phyloP scores from a whole-genome alignment of 345 rosid species.

The Gossypium ekmanianum region DNA sequence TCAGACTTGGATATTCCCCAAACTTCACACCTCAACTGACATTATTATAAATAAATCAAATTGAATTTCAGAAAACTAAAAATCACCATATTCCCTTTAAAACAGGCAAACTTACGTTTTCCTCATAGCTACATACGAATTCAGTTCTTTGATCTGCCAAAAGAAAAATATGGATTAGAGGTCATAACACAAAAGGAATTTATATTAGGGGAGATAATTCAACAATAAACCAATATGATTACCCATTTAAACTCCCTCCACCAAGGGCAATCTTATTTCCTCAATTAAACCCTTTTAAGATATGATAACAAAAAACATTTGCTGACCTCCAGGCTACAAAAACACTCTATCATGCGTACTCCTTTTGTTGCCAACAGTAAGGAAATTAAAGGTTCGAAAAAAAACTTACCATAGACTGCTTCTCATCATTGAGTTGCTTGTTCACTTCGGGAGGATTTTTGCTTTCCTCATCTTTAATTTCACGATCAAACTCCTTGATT shows the following conservation, averaged over 20 bases:
- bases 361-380: neutral
- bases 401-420: conserved; percentile 86
- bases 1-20: neutral
- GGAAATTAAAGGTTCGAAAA: conserved; percentile 7
- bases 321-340: neutral
- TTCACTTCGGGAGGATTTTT: conserved; percentile 73
- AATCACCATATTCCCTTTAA: neutral
- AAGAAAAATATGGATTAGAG: conserved; percentile 8
- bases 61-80: neutral
- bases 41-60: neutral
- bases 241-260: neutral
- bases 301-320: neutral
- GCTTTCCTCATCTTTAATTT: conserved; percentile 77
- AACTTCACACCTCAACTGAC: neutral
- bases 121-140: conserved; percentile 85
- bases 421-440: conserved; percentile 89
- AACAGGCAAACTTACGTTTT: conserved; percentile 63
- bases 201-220: conserved; percentile 5
- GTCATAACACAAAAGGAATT: conserved; percentile 1
- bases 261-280: neutral
- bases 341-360: neutral
- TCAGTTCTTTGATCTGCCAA: conserved; percentile 89
- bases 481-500: conserved; percentile 89
- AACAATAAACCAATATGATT: neutral
- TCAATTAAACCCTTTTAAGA: neutral